phyloP scores from a whole-genome alignment of 23 red algal species.

The Chondrus crispus region DNA sequence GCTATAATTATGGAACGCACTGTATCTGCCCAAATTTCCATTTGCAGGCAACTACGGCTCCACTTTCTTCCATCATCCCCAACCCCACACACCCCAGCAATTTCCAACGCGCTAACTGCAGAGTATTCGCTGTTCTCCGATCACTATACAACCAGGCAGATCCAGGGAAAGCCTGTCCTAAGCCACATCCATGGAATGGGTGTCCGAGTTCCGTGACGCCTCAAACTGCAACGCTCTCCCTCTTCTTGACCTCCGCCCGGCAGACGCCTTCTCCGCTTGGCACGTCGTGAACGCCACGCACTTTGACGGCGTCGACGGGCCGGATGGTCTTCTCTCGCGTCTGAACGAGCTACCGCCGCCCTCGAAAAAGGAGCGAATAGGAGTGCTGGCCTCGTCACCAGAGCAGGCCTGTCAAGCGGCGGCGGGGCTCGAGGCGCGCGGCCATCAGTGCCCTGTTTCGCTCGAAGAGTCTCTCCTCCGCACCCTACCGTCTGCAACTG shows the following conservation, averaged over 20 bases:
- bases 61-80: too few species aligned
- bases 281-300: neutral
- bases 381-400: neutral
- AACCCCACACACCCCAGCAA: too few species aligned
- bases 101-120: too few species aligned
- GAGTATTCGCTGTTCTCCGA: too few species aligned
- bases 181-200: too few species aligned
- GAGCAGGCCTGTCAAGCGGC: neutral
- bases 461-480: neutral
- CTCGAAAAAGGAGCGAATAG: neutral
- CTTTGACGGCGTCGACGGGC: neutral
- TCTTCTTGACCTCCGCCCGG: neutral
- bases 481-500: neutral
- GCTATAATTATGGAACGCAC: too few species aligned
- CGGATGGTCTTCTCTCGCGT: neutral
- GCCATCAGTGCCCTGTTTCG: neutral
- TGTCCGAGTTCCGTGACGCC: too few species aligned
- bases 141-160: too few species aligned
- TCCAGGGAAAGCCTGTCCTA: too few species aligned
- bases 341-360: slow-evolving; percentile 5
- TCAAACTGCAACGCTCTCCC: too few species aligned
- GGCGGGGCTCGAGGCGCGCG: neutral
- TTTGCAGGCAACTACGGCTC: too few species aligned
- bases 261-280: neutral
- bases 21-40: too few species aligned